Base-by-base conservation (phyloP, 108 stramenopile genomes). In the Cyclostephanos invisitatus region DNA sequence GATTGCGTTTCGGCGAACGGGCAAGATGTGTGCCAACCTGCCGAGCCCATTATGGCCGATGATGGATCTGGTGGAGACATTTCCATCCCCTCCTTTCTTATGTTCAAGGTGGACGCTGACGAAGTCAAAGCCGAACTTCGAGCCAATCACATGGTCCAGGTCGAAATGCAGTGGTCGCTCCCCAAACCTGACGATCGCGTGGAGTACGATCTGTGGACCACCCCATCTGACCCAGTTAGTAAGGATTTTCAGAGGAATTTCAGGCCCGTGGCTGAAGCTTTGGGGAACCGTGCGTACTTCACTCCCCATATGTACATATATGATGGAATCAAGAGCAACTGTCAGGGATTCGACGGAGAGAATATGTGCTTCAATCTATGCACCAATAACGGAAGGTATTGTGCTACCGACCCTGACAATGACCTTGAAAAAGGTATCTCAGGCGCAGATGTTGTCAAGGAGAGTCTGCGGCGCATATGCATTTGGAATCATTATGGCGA, bases 11-110 rank as follows among this genome's bases (percentile, higher is more conserved):
- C 77, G 7, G 80, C 80, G 3, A 65, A 68, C 50, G 74, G 74
- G 20, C 60, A 67, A 29, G 80, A 72, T 27, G 72, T 70, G 46
- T 92, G 91, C 68, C 87, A 90, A 81, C 83, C 84, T 28, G 64
- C 72, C 20, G 96, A 97, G 78, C 96, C 96, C 38, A 93, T 96
- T 80, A 96, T 97, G 97, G 97, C 97, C n/a, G 97, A 97, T 73
- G 97, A 97, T 75, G 96, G 97, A 42, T 87, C 85, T 54, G 97
- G 97, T 9, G 73, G 81, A 20, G 97, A 97, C 82, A 89, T 97
- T 75, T 82, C 91, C 68, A 97, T 97, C 56, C 96, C 97, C 22
- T 82, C 91, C 47, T 88, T 96, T 68, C 86, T 96, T 18, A 83
- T 95, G 79, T 89, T 87, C 82, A 92, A 94, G 74, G 66, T 89